These are phyloP conservation scores for Lentinula raphanica DNA, from an alignment of 768 basidiomycete species.

Conservation along the genomic window DNA sequence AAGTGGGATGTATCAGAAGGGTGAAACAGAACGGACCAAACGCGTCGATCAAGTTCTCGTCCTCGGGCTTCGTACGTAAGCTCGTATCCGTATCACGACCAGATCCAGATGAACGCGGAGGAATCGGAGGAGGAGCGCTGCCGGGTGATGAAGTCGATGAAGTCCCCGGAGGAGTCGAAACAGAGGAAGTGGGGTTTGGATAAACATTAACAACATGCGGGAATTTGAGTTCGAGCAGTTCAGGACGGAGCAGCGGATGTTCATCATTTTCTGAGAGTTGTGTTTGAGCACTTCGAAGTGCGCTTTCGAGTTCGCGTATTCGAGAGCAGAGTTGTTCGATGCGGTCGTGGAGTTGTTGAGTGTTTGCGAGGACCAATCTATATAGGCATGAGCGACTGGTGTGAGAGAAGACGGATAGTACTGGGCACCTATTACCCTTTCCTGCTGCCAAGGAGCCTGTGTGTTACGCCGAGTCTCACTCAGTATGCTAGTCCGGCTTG, in stretches of 20 bases:
- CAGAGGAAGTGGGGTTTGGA: too few relatives aligned
- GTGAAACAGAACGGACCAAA: slow-evolving; percentile 30
- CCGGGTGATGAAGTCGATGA: too few relatives aligned
- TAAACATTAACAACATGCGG: slow-evolving; percentile 10
- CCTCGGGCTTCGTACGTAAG: slow-evolving; percentile 25
- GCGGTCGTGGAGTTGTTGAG: slow-evolving; percentile 64
- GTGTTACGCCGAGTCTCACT: background rate
- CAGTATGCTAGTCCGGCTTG: background rate
- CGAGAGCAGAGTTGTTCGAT: slow-evolving; percentile 51
- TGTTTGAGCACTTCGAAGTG: slow-evolving; percentile 44
- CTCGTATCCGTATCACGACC: too few relatives aligned
- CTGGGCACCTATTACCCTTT: slow-evolving; percentile 48
- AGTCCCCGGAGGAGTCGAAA: too few relatives aligned
- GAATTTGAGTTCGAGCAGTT: slow-evolving; percentile 25
- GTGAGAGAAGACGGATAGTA: slow-evolving; percentile 4
- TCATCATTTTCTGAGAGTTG: slow-evolving; percentile 41
- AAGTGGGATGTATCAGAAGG: too few relatives aligned
- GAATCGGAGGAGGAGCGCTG: too few relatives aligned
- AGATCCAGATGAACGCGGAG: background rate
- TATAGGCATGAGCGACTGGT: background rate
- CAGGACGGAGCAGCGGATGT: slow-evolving; percentile 41
- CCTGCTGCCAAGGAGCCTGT: slow-evolving; percentile 52
- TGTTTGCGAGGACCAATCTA: slow-evolving; percentile 60
- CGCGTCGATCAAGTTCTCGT: slow-evolving; percentile 42
- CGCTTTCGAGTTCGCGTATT: slow-evolving; percentile 59